A percentile compares a stretch with the other conserved stretches of the same genome.
phyloP scores from a whole-genome alignment of 148 eudicot species.

The Talinum fruticosum region DNA sequence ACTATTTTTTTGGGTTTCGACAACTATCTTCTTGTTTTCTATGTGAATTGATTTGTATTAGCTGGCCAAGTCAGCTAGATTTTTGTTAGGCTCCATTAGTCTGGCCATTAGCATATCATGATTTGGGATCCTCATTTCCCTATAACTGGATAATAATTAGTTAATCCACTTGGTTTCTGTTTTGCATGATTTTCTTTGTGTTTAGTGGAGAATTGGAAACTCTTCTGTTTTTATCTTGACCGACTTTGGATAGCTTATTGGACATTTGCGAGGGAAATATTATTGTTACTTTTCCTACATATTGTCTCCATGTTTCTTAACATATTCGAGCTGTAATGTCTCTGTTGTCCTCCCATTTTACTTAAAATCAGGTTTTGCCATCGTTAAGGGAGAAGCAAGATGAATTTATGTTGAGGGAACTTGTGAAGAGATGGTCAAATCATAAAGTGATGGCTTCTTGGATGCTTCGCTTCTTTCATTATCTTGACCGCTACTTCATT shows the following conservation, averaged over 20 bases:
- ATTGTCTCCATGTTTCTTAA: neutral
- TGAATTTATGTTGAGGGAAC: slow-evolving; percentile 83
- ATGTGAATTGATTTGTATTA: neutral
- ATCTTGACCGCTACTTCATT: slow-evolving; percentile 79
- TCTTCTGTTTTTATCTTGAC: no score
- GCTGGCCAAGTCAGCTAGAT: no score
- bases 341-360: neutral
- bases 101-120: no score
- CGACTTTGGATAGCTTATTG: neutral
- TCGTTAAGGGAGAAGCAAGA: slow-evolving; percentile 78
- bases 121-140: no score
- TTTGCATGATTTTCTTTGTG: neutral
- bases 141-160: no score
- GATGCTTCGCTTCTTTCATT: slow-evolving; percentile 80
- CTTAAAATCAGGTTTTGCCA: slow-evolving; percentile 58
- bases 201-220: neutral
- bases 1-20: neutral
- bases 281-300: neutral
- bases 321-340: neutral
- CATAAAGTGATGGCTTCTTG: slow-evolving; percentile 94
- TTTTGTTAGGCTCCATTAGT: no score
- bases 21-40: neutral
- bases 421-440: slow-evolving; percentile 74
- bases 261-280: neutral
- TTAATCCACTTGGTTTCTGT: neutral